Base-by-base conservation (phyloP, 345 rosid genomes). In the Boechera stricta region DNA sequence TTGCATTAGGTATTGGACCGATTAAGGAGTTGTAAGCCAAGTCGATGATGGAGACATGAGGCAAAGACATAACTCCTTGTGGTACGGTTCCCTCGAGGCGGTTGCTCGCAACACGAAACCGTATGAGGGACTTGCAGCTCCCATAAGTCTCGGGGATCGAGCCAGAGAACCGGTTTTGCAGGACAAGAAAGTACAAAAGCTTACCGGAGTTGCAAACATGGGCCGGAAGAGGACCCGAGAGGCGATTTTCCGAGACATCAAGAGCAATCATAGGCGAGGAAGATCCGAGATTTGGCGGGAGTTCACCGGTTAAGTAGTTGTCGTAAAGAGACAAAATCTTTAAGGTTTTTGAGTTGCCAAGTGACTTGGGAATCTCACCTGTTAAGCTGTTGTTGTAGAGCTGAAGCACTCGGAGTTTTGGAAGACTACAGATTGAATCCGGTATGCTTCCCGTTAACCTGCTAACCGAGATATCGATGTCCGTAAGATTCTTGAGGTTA, bases 311-410 rank as follows among this genome's bases (percentile, higher is more conserved):
- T 28, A 94, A 82, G 76, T 52, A 85, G 80, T 94, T 94, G 79
- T 67, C 90, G 38, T 91, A 94, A 12, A 94, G 74, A 16, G 98
- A 94, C 38, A 94, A 67, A 7, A 89, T 80, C 62, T 82, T 44
- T 81, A 94, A 69, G 57, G 88, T 84, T 62, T 79, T 89, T 62
- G 97, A 91, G 60, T 84, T 81, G 64, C 80, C 93, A 65, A 94
- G 77, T 41, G 62, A 80, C 63, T 71, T 80, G 7, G 98, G 95
- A 79, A 94, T 89, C 84, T 86, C 89, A 67, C 98, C 97, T 0
- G 85, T 69, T 58, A 94, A 91, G 77, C 95, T 90, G 86, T 94
- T 94, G 87, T 94, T 94, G 88, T 94, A 94, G 67, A 90, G 70
- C 83, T 94, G 98, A 79, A 94, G 73, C 64, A 79, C 90, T 79